Evolutionary conservation across 2,329 filamentous ascomycete genomes (phyloP).

Genomic region (Fusarium subglutinans): DNA sequence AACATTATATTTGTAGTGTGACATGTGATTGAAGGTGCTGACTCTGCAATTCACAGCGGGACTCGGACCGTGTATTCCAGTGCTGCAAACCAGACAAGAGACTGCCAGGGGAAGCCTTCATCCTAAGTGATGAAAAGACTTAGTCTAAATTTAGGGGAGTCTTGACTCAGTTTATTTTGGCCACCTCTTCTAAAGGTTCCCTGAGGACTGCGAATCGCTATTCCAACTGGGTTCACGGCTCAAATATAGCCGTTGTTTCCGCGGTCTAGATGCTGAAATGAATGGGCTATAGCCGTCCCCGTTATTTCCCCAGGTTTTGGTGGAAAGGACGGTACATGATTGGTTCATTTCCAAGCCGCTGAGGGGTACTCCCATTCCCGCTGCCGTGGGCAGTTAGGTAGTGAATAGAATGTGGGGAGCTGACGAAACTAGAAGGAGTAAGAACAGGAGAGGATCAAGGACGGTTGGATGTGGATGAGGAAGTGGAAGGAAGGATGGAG

Average conservation of each 20-base stretch:
- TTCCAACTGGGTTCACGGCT: not conserved
- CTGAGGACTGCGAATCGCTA: no score
- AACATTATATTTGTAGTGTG: not conserved
- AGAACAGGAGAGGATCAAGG: slow-evolving; percentile 2
- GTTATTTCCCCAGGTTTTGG: slow-evolving; percentile 42
- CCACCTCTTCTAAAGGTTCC: no score
- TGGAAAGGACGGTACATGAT: not conserved
- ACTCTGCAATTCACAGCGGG: not conserved
- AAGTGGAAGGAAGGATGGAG: not conserved
- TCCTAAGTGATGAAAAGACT: no score
- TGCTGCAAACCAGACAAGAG: not conserved
- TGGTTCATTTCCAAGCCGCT: slow-evolving; percentile 20
- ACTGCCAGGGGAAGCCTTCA: not conserved
- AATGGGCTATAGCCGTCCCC: slow-evolving; percentile 22
- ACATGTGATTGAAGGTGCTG: not conserved
- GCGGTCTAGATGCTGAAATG: not conserved
- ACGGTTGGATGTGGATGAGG: not conserved
- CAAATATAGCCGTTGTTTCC: slow-evolving; percentile 13
- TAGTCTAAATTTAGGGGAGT: no score
- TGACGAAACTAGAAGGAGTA: slow-evolving; percentile 20
- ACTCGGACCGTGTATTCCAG: not conserved
- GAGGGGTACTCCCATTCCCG: slow-evolving; percentile 26
- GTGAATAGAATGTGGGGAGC: slow-evolving; percentile 14
- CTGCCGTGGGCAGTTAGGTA: not conserved
- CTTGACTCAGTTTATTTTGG: no score